Conservation (phyloP, 176 grass and related monocot genomes). For the Hyparrhenia diplandra region DNA sequence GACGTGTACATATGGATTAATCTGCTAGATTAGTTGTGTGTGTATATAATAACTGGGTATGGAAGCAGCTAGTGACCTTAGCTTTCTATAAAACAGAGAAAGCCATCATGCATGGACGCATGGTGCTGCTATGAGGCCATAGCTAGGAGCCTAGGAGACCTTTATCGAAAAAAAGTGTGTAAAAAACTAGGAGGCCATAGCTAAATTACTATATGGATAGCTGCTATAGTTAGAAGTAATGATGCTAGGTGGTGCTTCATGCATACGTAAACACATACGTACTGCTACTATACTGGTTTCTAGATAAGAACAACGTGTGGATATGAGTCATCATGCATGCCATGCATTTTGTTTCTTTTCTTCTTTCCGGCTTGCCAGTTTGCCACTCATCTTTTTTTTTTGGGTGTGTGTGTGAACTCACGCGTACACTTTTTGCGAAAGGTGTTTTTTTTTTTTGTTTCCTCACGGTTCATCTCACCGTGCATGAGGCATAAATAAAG, state of each 20-base stretch:
- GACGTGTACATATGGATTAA: too few relatives aligned
- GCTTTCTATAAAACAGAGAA: not conserved
- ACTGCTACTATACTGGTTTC: not conserved
- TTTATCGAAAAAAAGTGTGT: too few relatives aligned
- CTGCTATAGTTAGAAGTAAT: not conserved
- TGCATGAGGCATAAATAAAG: not conserved
- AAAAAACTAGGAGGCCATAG: not conserved
- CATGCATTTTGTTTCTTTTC: not conserved
- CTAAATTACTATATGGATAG: not conserved
- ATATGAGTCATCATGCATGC: constrained; percentile 4
- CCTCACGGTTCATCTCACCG: not conserved
- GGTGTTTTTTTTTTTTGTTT: not conserved
- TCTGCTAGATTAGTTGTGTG: too few relatives aligned
- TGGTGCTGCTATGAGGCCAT: too few relatives aligned
- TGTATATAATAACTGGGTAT: too few relatives aligned
- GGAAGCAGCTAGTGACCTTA: not conserved
- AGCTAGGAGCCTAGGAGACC: too few relatives aligned
- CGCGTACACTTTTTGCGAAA: not conserved
- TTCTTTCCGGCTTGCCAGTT: not conserved
- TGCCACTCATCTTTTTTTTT: not conserved
- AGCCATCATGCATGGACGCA: too few relatives aligned
- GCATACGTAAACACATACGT: not conserved
- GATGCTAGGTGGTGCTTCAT: not conserved
- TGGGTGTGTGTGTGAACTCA: too few relatives aligned
- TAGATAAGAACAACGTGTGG: constrained; percentile 7